Evolutionary conservation across 1,284 basidiomycete species (phyloP).

Genomic region (Ceratobasidium sp.): DNA sequence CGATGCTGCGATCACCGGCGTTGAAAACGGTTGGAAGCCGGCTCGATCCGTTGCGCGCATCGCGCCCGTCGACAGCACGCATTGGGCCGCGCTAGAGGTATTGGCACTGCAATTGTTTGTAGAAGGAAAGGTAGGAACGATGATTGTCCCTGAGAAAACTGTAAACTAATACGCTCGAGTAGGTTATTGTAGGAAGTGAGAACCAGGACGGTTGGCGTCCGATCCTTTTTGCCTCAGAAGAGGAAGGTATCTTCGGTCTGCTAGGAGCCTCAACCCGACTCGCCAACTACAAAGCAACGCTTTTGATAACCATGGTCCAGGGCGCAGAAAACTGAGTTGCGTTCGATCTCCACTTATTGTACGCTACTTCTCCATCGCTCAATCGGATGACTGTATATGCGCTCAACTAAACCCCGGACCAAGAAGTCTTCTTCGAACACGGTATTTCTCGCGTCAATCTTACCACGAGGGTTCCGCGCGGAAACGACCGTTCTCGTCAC

Average conservation of each 20-base stretch:
- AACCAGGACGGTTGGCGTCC: constrained; percentile 22
- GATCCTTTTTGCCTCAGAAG: constrained; percentile 37
- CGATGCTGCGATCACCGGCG: constrained; percentile 10
- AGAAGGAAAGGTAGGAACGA: constrained; percentile 32
- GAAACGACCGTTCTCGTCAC: no score
- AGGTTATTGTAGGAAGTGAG: constrained; percentile 26
- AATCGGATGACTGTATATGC: neutral
- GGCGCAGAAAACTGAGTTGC: constrained; percentile 2
- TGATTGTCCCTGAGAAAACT: neutral
- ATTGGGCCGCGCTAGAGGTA: constrained; percentile 32
- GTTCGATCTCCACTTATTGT: neutral
- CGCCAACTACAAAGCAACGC: constrained; percentile 37
- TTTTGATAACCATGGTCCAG: constrained; percentile 38
- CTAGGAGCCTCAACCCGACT: constrained; percentile 23
- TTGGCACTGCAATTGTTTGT: constrained; percentile 27
- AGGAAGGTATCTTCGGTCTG: constrained; percentile 35
- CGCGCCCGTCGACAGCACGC: constrained; percentile 15
- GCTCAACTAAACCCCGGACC: neutral
- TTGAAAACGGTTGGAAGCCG: constrained; percentile 31
- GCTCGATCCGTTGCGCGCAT: constrained; percentile 32
- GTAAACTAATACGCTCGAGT: neutral
- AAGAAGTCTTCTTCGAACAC: no score
- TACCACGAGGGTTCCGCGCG: no score
- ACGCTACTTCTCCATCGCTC: no score
- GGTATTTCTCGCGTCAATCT: no score